Evolutionary conservation across 2,329 filamentous ascomycete species (phyloP), one percentile per base, ranked within the genome.

Genomic region (Fusarium albosuccineum): DNA sequence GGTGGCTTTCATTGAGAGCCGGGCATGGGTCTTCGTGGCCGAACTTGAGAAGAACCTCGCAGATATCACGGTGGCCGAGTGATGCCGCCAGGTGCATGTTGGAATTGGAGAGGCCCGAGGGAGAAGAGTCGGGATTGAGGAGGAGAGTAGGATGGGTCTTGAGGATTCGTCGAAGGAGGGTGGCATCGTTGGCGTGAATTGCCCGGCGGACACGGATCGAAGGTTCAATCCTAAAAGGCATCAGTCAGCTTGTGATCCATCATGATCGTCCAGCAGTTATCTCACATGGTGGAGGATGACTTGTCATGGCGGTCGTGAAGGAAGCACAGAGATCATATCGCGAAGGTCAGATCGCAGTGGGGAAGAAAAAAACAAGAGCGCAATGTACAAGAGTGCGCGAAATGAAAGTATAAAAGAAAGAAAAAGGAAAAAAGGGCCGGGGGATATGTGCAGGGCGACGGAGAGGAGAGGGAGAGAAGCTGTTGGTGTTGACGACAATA

Each of bases 21-120:
- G 94, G 88, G 50, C 89, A 88, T 6, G 85, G 85, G n/a, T 82
- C 77, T 77, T 97, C 93, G 77, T 97, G 93, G 58, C 91, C 92
- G 6, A 87, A 83, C n/a, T 86, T 82, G 64, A 97, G 83, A 29
- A 97, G 87, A 55, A 89, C 85, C 70, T 87, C 85, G 75, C 88
- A 90, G 70, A 96, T 90, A 46, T 89, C 81, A 8, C 88, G 82
- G 75, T 91, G 87, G 53, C 93, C 93, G 58, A 93, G 83, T 8
- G 87, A 87, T 10, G 92, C 91, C 42, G 93, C 92, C 3, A 97
- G 85, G 77, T 97, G 93, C 39, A 97, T 85, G 67, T 89, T 93
- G 3, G 93, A 95, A 81, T 97, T 96, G 77, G 91, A 92, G 69
- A 92, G 89, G 50, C 86, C 87, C 9, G 78, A 74, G 64, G 89